Conservation (phyloP, 2,329 filamentous ascomycete genomes). For the Lachnellula occidentalis region DNA sequence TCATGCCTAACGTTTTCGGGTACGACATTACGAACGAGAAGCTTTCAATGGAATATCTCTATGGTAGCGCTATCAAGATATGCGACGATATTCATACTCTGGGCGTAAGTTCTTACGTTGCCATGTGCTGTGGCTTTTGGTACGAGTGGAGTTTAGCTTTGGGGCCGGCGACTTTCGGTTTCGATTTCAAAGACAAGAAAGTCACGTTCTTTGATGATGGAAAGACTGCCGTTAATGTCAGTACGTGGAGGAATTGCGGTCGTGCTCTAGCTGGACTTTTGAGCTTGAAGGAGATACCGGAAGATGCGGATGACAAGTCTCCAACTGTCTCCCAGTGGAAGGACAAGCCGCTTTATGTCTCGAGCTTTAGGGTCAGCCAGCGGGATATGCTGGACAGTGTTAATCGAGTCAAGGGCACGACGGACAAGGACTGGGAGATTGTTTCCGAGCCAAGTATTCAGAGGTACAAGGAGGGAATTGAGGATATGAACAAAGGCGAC, state of each 20-base stretch:
- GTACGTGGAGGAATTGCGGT: slow-evolving; percentile 47
- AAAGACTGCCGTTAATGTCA: slow-evolving; percentile 37
- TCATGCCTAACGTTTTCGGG: slow-evolving; percentile 50
- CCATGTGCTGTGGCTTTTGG: slow-evolving; percentile 44
- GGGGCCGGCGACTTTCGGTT: slow-evolving; percentile 37
- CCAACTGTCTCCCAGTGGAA: slow-evolving; percentile 32
- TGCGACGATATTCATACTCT: slow-evolving; percentile 34
- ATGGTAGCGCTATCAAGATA: slow-evolving; percentile 18
- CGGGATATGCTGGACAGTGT: slow-evolving; percentile 40
- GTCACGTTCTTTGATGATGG: slow-evolving; percentile 50
- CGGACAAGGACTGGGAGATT: slow-evolving; percentile 13
- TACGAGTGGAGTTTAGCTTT: slow-evolving; percentile 45
- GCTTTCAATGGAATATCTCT: slow-evolving; percentile 27
- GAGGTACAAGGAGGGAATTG: slow-evolving; percentile 8
- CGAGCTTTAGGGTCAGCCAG: slow-evolving; percentile 44
- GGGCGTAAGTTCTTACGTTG: slow-evolving; percentile 34
- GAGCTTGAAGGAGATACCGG: slow-evolving; percentile 33
- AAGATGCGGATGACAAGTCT: slow-evolving; percentile 30
- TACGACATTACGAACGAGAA: slow-evolving; percentile 1
- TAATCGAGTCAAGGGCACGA: slow-evolving; percentile 15
- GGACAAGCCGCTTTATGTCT: slow-evolving; percentile 38
- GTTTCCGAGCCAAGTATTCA: slow-evolving; percentile 3
- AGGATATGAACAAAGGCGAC: slow-evolving; percentile 12
- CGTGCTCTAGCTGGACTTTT: slow-evolving; percentile 47
- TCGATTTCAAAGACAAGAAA: slow-evolving; percentile 41